phyloP scores from a whole-genome alignment of 179 eudicot genomes.

The Spergularia azorica region DNA sequence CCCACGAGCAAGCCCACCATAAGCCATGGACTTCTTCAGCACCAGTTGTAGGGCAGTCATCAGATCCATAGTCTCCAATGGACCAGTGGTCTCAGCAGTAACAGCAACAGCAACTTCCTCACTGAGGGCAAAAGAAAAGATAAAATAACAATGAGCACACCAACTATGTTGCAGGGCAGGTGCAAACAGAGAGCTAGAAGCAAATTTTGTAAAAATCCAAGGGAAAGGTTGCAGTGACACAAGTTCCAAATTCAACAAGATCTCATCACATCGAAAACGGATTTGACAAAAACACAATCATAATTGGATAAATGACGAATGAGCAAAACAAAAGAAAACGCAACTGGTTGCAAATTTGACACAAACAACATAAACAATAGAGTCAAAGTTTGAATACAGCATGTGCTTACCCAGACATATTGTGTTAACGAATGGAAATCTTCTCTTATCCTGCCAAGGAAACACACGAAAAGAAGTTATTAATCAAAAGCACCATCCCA shows the following conservation, averaged over 20 bases:
- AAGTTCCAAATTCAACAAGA: too few relatives aligned
- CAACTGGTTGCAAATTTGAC: too few relatives aligned
- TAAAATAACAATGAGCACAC: not conserved
- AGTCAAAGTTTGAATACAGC: not conserved
- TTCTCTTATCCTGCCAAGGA: slow-evolving; percentile 30
- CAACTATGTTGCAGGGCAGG: not conserved
- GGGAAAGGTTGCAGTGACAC: not conserved
- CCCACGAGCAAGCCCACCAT: slow-evolving; percentile 49
- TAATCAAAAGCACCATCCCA: not conserved
- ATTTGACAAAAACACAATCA: too few relatives aligned
- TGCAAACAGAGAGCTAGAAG: not conserved
- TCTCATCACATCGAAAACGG: too few relatives aligned
- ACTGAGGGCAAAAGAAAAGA: slow-evolving; percentile 1
- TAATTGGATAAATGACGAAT: too few relatives aligned
- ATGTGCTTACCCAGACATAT: slow-evolving; percentile 38
- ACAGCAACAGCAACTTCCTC: slow-evolving; percentile 35
- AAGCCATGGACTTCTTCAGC: slow-evolving; percentile 43
- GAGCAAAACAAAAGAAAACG: too few relatives aligned
- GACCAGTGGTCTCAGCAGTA: slow-evolving; percentile 29
- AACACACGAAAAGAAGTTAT: not conserved
- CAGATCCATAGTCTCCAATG: slow-evolving; percentile 41
- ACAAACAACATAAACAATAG: not conserved
- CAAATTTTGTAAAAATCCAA: not conserved
- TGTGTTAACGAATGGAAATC: slow-evolving; percentile 20
- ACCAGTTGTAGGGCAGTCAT: slow-evolving; percentile 50